A percentile compares a stretch with the other conserved stretches of the same genome.
These are phyloP conservation scores for Penicillium malachiteum DNA, from an alignment of 495 filamentous ascomycete species.

Conservation along the genomic window DNA sequence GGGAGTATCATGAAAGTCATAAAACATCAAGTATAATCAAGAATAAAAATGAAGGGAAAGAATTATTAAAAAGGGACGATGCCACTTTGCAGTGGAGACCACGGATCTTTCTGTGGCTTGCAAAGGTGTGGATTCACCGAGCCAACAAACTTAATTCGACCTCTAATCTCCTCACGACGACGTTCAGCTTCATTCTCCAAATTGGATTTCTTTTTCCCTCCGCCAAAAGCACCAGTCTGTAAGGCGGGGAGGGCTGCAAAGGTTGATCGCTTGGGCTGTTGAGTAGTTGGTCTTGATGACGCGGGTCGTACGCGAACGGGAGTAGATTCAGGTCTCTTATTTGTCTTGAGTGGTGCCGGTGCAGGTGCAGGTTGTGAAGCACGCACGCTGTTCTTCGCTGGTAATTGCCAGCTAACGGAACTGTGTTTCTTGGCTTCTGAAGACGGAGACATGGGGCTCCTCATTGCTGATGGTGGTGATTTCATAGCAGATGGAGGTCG, in stretches of 20 bases:
- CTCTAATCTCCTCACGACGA: slow-evolving; percentile 40
- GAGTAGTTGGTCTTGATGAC: not conserved
- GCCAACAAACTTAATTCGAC: slow-evolving; percentile 45
- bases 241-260: not conserved
- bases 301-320: not conserved
- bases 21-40: not conserved
- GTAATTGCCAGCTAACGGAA: not conserved
- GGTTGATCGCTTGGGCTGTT: not conserved
- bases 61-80: not conserved
- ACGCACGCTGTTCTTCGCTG: not conserved
- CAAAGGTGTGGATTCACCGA: slow-evolving; percentile 39
- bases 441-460: not conserved
- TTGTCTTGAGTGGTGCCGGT: not conserved
- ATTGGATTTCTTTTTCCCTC: slow-evolving; percentile 27
- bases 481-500: not conserved
- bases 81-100: slow-evolving; percentile 10
- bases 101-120: slow-evolving; percentile 27
- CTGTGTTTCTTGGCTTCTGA: not conserved
- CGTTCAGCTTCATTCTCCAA: slow-evolving; percentile 18
- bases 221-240: slow-evolving; percentile 24
- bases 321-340: not conserved
- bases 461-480: not conserved
- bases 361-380: not conserved
- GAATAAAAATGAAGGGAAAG: not conserved
- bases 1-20: too few relatives aligned